Evolutionary conservation across 345 rosid genomes (phyloP).

Genomic region (Citrus inodora): DNA sequence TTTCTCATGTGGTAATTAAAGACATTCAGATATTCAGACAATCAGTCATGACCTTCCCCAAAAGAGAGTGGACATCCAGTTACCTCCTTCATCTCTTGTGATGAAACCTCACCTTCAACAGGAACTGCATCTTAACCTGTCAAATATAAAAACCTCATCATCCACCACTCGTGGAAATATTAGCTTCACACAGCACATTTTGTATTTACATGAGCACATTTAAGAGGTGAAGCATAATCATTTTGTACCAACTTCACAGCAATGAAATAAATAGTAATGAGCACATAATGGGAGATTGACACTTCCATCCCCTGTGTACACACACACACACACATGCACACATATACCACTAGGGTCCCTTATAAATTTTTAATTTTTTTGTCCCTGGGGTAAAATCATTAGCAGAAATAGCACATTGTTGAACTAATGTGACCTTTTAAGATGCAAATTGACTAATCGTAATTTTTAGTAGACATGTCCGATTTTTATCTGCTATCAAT

Average conservation of each 20-base stretch:
- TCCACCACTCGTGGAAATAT: neutral
- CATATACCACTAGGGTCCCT: no score
- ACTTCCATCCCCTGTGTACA: neutral
- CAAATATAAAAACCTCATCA: constrained; percentile 15
- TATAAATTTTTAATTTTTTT: no score
- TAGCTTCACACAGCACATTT: neutral
- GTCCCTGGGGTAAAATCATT: neutral
- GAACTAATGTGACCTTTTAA: neutral
- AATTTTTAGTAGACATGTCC: neutral
- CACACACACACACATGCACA: no score
- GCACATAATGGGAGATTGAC: neutral
- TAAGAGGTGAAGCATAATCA: neutral
- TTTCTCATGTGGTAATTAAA: constrained; percentile 3
- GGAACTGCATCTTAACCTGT: constrained; percentile 80
- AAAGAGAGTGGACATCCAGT: neutral
- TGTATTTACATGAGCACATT: neutral
- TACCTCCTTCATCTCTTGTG: constrained; percentile 55
- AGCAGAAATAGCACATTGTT: neutral
- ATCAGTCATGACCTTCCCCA: neutral
- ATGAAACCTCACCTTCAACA: constrained; percentile 69
- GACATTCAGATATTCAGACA: neutral
- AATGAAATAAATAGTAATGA: neutral
- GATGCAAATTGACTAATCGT: neutral
- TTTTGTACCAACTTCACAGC: neutral
- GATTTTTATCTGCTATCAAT: neutral